A percentile compares a stretch with the other conserved stretches of the same genome.
Conservation (phyloP, 805 yeast genomes). For the Wickerhamiella siamensis region DNA sequence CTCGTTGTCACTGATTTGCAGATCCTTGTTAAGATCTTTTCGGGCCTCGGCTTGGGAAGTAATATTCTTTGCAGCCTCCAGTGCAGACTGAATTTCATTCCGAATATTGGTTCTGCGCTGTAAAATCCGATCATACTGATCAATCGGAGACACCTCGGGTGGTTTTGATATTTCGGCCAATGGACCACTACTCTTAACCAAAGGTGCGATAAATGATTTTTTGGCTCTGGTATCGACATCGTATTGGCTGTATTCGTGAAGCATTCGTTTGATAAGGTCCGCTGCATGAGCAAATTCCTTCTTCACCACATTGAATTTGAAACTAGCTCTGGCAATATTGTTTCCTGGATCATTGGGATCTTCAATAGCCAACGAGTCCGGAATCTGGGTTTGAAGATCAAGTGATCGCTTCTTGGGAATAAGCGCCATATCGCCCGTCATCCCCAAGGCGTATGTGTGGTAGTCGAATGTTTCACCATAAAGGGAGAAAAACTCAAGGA, state of each 20-base stretch:
- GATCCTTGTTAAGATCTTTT: no score
- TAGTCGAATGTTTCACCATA: slow-evolving; percentile 85
- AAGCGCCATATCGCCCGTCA: slow-evolving; percentile 44
- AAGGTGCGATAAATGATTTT: slow-evolving; percentile 14
- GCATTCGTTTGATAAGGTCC: slow-evolving; percentile 12
- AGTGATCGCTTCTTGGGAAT: slow-evolving; percentile 42
- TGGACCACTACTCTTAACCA: slow-evolving; percentile 7
- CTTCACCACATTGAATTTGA: slow-evolving; percentile 62
- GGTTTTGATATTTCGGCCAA: background rate
- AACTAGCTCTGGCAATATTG: slow-evolving; percentile 75
- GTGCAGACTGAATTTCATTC: background rate
- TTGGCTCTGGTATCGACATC: background rate
- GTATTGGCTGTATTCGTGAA: slow-evolving; percentile 2
- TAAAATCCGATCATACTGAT: background rate
- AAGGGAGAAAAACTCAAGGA: slow-evolving; percentile 83
- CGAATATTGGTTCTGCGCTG: background rate
- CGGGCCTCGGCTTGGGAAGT: no score
- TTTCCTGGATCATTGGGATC: slow-evolving; percentile 81
- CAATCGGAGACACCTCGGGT: background rate
- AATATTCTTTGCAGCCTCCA: background rate
- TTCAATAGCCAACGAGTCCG: slow-evolving; percentile 52
- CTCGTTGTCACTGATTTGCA: no score
- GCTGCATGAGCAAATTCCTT: slow-evolving; percentile 42
- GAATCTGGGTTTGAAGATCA: slow-evolving; percentile 35
- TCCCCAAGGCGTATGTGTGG: slow-evolving; percentile 59